Evolutionary conservation across 345 rosid species (phyloP).

Genomic region (Rubroshorea leprosula): DNA sequence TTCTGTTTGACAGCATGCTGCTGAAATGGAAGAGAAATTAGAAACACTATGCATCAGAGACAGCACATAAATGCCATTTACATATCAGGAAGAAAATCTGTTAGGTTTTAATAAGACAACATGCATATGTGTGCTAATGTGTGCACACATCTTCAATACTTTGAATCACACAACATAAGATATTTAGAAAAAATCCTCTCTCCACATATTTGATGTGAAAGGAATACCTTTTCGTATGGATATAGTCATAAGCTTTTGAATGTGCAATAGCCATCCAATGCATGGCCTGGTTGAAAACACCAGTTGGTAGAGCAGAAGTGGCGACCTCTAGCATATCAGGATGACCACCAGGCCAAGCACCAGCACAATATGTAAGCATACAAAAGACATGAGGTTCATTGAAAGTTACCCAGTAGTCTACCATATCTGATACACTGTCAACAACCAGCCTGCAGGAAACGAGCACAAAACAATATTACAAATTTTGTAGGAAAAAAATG

Average conservation of each 20-base stretch:
- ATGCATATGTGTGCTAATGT: not conserved
- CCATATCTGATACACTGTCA: constrained; percentile 61
- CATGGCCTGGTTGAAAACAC: constrained; percentile 77
- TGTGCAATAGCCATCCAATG: constrained; percentile 88
- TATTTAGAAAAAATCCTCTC: constrained; percentile 2
- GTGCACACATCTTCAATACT: constrained; percentile 7
- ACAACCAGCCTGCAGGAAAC: constrained; percentile 71
- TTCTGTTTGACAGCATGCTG: constrained; percentile 27
- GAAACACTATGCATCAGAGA: too few relatives aligned
- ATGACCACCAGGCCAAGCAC: constrained; percentile 97
- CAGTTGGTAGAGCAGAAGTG: constrained; percentile 80
- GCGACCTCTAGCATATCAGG: constrained; percentile 91
- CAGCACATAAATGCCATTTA: not conserved
- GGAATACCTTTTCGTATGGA: constrained; percentile 56
- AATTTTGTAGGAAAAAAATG: not conserved
- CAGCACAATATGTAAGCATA: constrained; percentile 92
- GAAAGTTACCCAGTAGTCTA: constrained; percentile 90
- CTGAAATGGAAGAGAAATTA: constrained; percentile 14
- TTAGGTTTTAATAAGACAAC: too few relatives aligned
- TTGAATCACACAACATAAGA: constrained; percentile 4
- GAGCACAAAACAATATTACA: constrained; percentile 14
- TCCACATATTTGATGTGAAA: constrained; percentile 2
- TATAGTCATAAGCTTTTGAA: constrained; percentile 72
- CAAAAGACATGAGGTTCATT: constrained; percentile 90
- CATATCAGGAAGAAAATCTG: too few relatives aligned